Percentiles rank a stretch among this genome's conserved stretches.
These are phyloP conservation scores for Spergularia bocconei DNA, from an alignment of 148 eudicot species.

Conservation along the genomic window DNA sequence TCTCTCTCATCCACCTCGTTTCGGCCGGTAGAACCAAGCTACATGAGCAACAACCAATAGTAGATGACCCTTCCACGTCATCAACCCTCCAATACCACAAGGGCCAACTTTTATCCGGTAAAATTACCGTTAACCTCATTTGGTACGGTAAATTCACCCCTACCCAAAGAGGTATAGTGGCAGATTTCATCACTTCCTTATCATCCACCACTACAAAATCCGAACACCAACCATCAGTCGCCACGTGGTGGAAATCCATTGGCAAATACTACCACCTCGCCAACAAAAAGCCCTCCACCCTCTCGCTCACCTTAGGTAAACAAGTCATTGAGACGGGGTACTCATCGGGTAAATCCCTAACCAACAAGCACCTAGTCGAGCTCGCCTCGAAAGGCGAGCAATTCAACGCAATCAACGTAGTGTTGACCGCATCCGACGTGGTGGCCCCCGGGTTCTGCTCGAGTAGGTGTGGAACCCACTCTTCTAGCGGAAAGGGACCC, in stretches of 20 bases:
- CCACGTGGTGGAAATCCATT: constrained; percentile 44
- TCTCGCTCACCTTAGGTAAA: constrained; percentile 24
- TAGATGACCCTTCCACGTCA: constrained; percentile 20
- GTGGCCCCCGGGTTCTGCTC: constrained; percentile 41
- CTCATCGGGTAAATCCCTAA: constrained; percentile 35
- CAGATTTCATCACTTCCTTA: constrained; percentile 45
- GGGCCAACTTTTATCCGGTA: constrained; percentile 45
- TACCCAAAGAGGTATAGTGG: constrained; percentile 35
- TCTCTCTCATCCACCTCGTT: constrained; percentile 12
- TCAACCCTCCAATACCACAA: constrained; percentile 35
- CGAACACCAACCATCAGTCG: constrained; percentile 26
- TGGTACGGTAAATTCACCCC: constrained; percentile 54
- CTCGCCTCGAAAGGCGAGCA: constrained; percentile 33
- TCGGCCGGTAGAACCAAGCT: constrained; percentile 6
- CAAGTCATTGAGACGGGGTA: constrained; percentile 31
- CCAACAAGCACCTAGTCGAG: constrained; percentile 16
- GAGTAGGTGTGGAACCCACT: constrained; percentile 52
- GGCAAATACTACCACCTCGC: constrained; percentile 34
- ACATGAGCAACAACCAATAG: constrained; percentile 18
- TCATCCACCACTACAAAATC: constrained; percentile 14
- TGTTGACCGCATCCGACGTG: constrained; percentile 52
- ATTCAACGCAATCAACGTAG: constrained; percentile 34
- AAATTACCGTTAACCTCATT: constrained; percentile 40
- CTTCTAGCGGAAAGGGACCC: constrained; percentile 20
- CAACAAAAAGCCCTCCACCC: constrained; percentile 18